Conservation (phyloP, 176 grass and related monocot genomes). For the Canna indica region DNA sequence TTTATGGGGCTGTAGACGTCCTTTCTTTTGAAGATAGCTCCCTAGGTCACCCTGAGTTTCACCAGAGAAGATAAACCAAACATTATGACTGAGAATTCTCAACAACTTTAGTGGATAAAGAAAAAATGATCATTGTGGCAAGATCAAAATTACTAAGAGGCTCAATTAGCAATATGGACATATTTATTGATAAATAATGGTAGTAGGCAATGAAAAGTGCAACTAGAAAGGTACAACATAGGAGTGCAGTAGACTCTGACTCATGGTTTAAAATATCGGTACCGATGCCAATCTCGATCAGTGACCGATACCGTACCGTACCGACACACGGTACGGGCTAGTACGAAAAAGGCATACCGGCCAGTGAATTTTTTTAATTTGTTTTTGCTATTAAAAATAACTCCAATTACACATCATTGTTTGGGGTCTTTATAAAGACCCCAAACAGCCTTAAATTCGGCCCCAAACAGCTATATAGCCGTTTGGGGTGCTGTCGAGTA, state of each 20-base stretch:
- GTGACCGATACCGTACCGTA: no score
- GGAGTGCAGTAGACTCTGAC: not conserved
- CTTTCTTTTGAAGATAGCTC: slow-evolving; percentile 82
- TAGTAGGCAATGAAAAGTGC: not conserved
- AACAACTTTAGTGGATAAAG: not conserved
- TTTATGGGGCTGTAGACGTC: slow-evolving; percentile 61
- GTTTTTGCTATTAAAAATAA: no score
- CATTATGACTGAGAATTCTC: slow-evolving; percentile 1
- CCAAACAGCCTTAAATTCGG: no score
- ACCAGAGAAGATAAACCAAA: slow-evolving; percentile 1
- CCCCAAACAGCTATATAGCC: no score
- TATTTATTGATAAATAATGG: not conserved
- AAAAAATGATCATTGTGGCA: not conserved
- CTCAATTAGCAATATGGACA: not conserved
- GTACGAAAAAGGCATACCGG: no score
- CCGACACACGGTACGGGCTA: no score
- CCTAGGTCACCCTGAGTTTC: slow-evolving; percentile 51
- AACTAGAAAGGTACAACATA: not conserved
- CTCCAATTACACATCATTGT: no score
- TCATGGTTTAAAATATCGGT: no score
- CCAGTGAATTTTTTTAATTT: no score
- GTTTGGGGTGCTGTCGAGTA: no score
- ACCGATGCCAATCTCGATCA: no score
- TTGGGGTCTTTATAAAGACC: no score
- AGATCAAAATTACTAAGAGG: not conserved